Conservation (phyloP, 805 yeast genomes). For the Ogataea chonburiensis region DNA sequence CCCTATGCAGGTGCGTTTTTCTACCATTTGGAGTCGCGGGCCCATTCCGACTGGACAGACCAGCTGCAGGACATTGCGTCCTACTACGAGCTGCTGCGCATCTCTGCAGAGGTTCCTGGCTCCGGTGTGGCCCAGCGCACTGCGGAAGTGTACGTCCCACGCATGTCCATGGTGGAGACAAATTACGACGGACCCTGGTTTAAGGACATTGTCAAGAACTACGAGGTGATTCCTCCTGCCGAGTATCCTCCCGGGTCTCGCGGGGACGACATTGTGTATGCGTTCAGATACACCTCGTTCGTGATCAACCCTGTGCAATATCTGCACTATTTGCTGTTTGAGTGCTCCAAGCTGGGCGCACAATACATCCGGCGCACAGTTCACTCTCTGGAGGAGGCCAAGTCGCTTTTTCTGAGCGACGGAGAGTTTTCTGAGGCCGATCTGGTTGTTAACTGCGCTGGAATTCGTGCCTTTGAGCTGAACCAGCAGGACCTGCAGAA, state of each 20-base stretch:
- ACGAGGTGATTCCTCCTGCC: slow-evolving; percentile 28
- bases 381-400: slow-evolving; percentile 36
- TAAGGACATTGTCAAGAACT: slow-evolving; percentile 37
- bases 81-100: slow-evolving; percentile 36
- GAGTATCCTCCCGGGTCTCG: slow-evolving; percentile 33
- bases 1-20: slow-evolving; percentile 53
- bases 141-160: slow-evolving; percentile 31
- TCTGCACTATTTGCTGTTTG: slow-evolving; percentile 47
- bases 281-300: slow-evolving; percentile 57
- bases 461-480: slow-evolving; percentile 45
- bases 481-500: slow-evolving; percentile 43
- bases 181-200: slow-evolving; percentile 41
- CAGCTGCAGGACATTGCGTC: slow-evolving; percentile 38
- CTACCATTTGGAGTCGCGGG: slow-evolving; percentile 39
- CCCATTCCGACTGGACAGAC: slow-evolving; percentile 29
- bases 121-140: slow-evolving; percentile 38
- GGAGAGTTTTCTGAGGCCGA: slow-evolving; percentile 34
- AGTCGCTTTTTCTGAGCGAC: slow-evolving; percentile 17
- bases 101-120: slow-evolving; percentile 39
- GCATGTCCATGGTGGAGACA: slow-evolving; percentile 24
- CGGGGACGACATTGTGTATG: slow-evolving; percentile 39
- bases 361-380: slow-evolving; percentile 41
- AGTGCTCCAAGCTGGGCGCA: slow-evolving; percentile 48
- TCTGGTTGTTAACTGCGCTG: slow-evolving; percentile 55
- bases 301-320: slow-evolving; percentile 60